Evolutionary conservation across 768 basidiomycete species (phyloP), one percentile per base, ranked within the genome.

Genomic region (Rickenella mellea): DNA sequence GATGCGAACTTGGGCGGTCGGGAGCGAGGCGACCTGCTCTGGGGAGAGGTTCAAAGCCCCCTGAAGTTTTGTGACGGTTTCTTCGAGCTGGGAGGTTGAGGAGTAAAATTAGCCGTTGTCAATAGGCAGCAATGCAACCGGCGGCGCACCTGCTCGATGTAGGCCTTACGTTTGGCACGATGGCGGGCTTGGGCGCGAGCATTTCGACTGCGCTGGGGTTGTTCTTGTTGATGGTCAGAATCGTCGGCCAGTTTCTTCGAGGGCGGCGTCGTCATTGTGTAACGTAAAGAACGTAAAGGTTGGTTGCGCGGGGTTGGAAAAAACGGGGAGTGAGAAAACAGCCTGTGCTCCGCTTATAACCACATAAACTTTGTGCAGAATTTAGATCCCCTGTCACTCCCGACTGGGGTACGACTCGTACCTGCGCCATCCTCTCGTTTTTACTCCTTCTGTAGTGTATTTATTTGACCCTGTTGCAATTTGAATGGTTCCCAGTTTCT

Each of bases 141-240:
- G 17, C 22, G 21, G 53, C 66, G 19, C 41, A 86, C 87, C 73
- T 88, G 84, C 51, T 90, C 86, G 56, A 91, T 89, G 68, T 91
- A 91, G 9, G 88, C 88, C 67, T 91, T 91, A 64, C 88, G 74
- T 62, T 91, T 91, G 59, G 87, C 88, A 47, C 88, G 78, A 69
- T 91, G 88, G 53, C 88, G 70, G 27, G 88, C 88, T 66, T 91
- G 88, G 8, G 88, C 88, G 63, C 80, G 82, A 41, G 83, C 83
- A 67, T 87, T 87, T 69, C 84, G 81, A 73, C 81, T 83, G 52
- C 83, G 79, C 64, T 84, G 83, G 69, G 83, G 83, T 59, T 76
- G 76, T 63, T 83, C 79, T 55, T 68, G 40, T 28, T 64, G 62
- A 57, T 57, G 57, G 60, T 50, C 60, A 35, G 49, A 51, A 53